Conservation (phyloP, 73 alveolate species). For the Paramecium octaurelia region DNA sequence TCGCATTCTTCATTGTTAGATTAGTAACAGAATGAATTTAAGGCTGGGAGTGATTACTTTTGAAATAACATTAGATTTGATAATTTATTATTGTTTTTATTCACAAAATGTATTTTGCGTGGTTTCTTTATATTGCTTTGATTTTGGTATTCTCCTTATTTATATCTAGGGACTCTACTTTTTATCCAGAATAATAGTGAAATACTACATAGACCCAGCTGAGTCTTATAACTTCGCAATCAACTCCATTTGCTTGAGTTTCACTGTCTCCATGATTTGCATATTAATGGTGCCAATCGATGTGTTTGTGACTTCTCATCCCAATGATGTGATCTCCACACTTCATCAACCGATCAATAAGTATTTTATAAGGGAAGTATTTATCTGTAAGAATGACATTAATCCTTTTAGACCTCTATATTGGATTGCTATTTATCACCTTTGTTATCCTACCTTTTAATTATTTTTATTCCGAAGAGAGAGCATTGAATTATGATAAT, state of each 20-base stretch:
- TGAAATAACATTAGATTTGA: neutral
- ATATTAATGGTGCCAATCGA: constrained; percentile 79
- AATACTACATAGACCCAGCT: constrained; percentile 69
- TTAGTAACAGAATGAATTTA: neutral
- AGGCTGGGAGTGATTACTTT: neutral
- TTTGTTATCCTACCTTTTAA: constrained; percentile 71
- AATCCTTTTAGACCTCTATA: constrained; percentile 30
- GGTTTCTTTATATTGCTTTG: constrained; percentile 50
- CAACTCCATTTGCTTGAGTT: constrained; percentile 53
- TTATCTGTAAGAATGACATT: neutral
- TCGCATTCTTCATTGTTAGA: neutral
- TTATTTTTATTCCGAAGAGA: constrained; percentile 73
- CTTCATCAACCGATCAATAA: constrained; percentile 33
- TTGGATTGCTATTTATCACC: constrained; percentile 58
- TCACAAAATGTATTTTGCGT: constrained; percentile 39
- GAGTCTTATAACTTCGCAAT: constrained; percentile 59
- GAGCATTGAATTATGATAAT: constrained; percentile 37
- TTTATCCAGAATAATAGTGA: constrained; percentile 45
- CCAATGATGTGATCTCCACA: constrained; percentile 5
- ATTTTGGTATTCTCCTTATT: neutral
- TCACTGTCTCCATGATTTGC: constrained; percentile 65
- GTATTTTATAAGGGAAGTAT: neutral
- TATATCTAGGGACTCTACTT: neutral
- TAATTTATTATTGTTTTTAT: neutral
- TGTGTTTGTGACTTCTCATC: constrained; percentile 63